Percentiles rank a stretch among this genome's conserved stretches.
Conservation (phyloP, 2,329 filamentous ascomycete genomes). For the Davidsoniella eucalypti region DNA sequence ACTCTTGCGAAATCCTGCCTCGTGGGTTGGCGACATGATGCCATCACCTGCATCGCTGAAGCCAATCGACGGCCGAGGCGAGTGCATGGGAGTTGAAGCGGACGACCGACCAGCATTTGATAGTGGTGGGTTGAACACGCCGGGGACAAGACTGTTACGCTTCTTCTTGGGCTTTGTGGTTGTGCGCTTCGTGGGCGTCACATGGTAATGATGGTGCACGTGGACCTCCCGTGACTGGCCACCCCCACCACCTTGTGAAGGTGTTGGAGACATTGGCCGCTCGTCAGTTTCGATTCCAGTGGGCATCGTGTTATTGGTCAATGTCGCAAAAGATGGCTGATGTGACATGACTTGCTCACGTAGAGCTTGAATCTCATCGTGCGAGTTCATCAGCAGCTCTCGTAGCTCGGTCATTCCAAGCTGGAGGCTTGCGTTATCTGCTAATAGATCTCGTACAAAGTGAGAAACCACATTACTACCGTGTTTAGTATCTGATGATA, state of each 20-base stretch:
- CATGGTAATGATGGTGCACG: slow-evolving; percentile 88
- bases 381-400: slow-evolving; percentile 79
- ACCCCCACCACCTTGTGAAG: slow-evolving; percentile 20
- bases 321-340: slow-evolving; percentile 38
- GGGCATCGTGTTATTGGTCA: neutral
- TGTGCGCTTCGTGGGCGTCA: slow-evolving; percentile 41
- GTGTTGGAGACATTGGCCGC: slow-evolving; percentile 5
- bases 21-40: slow-evolving; percentile 4
- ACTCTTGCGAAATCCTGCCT: slow-evolving; percentile 21
- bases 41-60: slow-evolving; percentile 1
- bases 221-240: slow-evolving; percentile 56
- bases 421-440: slow-evolving; percentile 90
- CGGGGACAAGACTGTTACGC: slow-evolving; percentile 45
- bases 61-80: slow-evolving; percentile 5
- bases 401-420: slow-evolving; percentile 79
- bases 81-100: slow-evolving; percentile 5
- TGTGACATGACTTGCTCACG: slow-evolving; percentile 68
- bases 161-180: slow-evolving; percentile 53
- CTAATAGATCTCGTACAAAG: slow-evolving; percentile 87
- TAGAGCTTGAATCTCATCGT: slow-evolving; percentile 80
- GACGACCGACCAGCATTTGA: neutral
- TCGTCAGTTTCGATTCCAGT: neutral
- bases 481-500: slow-evolving; percentile 17
- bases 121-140: slow-evolving; percentile 38
- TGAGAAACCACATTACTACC: slow-evolving; percentile 59